Base-by-base conservation (phyloP, 305 asterid genomes). In the Striga hermonthica region DNA sequence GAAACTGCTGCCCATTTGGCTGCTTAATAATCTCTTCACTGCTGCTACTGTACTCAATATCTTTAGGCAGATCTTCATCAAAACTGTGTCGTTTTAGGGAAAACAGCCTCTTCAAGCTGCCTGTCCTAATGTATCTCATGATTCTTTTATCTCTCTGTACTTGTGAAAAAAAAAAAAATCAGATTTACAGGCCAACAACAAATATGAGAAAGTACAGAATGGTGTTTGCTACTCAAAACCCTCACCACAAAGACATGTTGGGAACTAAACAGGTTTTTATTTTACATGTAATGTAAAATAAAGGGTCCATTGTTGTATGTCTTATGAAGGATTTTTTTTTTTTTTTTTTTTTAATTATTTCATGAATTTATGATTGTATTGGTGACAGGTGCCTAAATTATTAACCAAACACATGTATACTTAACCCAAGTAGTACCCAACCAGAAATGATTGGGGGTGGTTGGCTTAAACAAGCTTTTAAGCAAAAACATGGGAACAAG, bases 101-200 rank as follows among this genome's bases (percentile, higher is more conserved):
- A 34, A 92, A 92, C n/a, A 92, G 85, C 77, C 98, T 72, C 83
- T 86, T 89, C 7, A 89, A 74, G 77, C 96, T 92, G 64, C 84
- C 76, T 54, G 93, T 85, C 68, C 97, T 88, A 57, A 89, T 85
- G 74, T 89, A 89, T 75, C 74, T 87, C 98, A 89, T 89, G 65
- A 22, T 22, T 22, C 1, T n/a, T n/a, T n/a, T 22, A 2, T 22
- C 31, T 38, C 70, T 22, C 44, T 55, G 57, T 57, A 36, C 48
- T 52, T 45, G 3, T 2, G 38, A 61, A 60, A 53, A 50, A 60
- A 11, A 3, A n/a, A 4, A 22, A 4, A 47, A 3, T n/a, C 6
- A 22, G 53, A n/a, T 58, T 34, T 71, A 64, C 70, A 70, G 53
- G 10, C 72, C 9, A 73, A 64, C 72, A 65, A 34, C n/a, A n/a